phyloP scores from a whole-genome alignment of 2,329 filamentous ascomycete species.

The Xylaria sp. region DNA sequence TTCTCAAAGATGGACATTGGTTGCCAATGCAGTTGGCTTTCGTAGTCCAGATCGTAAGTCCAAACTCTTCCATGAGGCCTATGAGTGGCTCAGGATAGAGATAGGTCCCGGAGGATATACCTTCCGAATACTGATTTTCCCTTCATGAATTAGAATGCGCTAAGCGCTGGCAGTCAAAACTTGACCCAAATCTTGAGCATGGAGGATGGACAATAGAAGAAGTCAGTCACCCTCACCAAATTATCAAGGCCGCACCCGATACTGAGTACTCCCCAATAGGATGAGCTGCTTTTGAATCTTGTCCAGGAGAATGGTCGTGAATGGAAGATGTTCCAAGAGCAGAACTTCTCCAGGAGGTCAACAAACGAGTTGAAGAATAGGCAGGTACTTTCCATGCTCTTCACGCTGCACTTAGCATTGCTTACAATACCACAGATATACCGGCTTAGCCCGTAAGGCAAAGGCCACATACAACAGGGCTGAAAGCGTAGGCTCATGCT shows the following conservation, averaged over 20 bases:
- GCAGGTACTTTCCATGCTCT: background rate
- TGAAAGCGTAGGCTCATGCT: conserved; percentile 3
- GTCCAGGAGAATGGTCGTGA: conserved; percentile 31
- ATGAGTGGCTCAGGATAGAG: background rate
- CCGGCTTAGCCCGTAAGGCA: conserved; percentile 17
- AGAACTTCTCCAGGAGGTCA: conserved; percentile 28
- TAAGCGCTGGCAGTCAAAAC: conserved; percentile 52
- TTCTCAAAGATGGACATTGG: conserved; percentile 47
- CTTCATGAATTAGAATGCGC: conserved; percentile 46
- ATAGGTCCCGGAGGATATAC: background rate
- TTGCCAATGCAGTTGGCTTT: conserved; percentile 46
- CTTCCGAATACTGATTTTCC: background rate
- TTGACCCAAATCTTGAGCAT: conserved; percentile 47
- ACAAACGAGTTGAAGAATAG: conserved; percentile 37
- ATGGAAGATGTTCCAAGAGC: conserved; percentile 34
- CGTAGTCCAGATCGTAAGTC: conserved; percentile 39
- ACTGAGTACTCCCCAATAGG: background rate
- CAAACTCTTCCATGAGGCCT: background rate
- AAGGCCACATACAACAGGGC: background rate
- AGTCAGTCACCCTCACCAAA: conserved; percentile 13
- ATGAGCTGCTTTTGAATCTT: conserved; percentile 27
- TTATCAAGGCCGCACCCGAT: background rate
- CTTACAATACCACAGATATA: conserved; percentile 11
- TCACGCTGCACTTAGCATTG: background rate
- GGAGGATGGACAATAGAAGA: conserved; percentile 32